A percentile compares a stretch with the other conserved stretches of the same genome.
phyloP scores from a whole-genome alignment of 2,329 filamentous ascomycete genomes.

The Ophiostoma sp. region DNA sequence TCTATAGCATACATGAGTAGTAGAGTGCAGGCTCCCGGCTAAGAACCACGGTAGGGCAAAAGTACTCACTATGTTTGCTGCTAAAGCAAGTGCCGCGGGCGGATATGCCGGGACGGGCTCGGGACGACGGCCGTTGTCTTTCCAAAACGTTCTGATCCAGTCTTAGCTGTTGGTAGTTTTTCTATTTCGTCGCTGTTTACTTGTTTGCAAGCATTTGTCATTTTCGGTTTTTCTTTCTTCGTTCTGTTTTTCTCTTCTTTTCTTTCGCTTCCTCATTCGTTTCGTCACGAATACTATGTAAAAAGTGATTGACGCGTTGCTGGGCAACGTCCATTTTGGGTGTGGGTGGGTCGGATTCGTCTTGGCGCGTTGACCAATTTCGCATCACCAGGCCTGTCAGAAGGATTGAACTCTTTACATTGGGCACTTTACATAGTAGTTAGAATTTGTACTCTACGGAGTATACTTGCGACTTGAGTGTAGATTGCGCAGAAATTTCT shows the following conservation, averaged over 20 bases:
- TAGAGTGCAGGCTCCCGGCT: background rate
- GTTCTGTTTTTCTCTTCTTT: no score
- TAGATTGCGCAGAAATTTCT: background rate
- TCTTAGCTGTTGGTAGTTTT: no score
- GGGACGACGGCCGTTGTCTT: background rate
- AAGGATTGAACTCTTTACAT: background rate
- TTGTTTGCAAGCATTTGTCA: no score
- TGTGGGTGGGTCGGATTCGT: background rate
- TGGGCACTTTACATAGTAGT: background rate
- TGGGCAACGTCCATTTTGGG: constrained; percentile 14
- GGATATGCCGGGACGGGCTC: background rate
- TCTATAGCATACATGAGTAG: no score
- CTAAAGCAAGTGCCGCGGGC: background rate
- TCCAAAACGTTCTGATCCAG: background rate
- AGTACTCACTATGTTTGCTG: background rate
- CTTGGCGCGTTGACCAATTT: constrained; percentile 20
- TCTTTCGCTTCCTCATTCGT: background rate
- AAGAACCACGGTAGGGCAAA: background rate
- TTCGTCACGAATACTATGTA: background rate
- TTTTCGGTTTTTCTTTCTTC: no score
- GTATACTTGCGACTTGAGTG: background rate
- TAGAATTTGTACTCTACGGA: background rate
- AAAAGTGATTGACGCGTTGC: constrained; percentile 17
- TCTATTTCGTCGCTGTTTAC: no score
- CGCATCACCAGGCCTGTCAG: background rate